Evolutionary conservation across 345 rosid species (phyloP).

Genomic region (Fremontodendron californicum): DNA sequence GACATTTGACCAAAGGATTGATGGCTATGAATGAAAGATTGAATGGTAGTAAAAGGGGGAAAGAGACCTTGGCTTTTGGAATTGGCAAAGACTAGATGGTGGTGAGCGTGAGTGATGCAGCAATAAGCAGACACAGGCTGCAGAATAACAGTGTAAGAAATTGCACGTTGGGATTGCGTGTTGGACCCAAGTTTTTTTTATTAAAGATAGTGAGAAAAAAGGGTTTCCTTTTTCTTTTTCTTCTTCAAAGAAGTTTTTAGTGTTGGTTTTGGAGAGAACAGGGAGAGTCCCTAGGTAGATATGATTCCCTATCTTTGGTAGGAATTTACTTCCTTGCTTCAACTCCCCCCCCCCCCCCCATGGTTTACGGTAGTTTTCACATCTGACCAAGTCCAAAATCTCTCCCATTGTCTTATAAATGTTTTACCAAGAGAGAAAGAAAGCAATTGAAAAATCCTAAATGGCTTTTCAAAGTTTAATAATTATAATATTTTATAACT

Average conservation of each 20-base stretch:
- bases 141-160: background rate
- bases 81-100: constrained; percentile 17
- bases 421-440: background rate
- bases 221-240: background rate
- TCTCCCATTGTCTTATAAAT: background rate
- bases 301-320: constrained; percentile 30
- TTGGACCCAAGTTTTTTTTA: constrained; percentile 21
- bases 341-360: too few species aligned
- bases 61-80: constrained; percentile 9
- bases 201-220: background rate
- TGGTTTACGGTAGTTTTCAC: constrained; percentile 2
- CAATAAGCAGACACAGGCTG: background rate
- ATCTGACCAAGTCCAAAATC: background rate
- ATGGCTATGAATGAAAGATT: constrained; percentile 16
- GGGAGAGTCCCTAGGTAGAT: constrained; percentile 23
- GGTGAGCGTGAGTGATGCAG: background rate
- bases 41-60: constrained; percentile 2
- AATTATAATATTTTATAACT: too few species aligned
- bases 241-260: background rate
- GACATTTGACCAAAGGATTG: constrained; percentile 27
- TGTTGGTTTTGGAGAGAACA: constrained; percentile 18
- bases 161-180: constrained; percentile 49
- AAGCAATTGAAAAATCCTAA: too few species aligned
- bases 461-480: background rate
- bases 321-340: background rate